Base-by-base conservation (phyloP, 2,329 filamentous ascomycete genomes). In the Xenosphaeropsis pyriputrescens region DNA sequence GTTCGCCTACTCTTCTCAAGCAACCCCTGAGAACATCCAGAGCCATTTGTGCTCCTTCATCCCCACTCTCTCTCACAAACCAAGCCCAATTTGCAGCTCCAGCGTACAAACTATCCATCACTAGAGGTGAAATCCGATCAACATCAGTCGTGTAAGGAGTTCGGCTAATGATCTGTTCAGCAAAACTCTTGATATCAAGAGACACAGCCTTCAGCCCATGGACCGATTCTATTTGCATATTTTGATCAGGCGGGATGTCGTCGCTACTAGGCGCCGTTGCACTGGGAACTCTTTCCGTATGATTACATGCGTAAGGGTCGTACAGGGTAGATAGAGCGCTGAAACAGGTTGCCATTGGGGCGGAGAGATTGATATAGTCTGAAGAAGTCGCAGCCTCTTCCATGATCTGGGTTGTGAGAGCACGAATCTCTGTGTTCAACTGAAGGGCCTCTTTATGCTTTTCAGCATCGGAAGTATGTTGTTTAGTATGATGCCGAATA, bases 21-120 rank as follows among this genome's bases (percentile, higher is more conserved):
- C 47, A 49, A 37, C 49, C 41, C 35, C 51, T 47, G 18, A 59
- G 47, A 17, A 50, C 45, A 6, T 55, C 53, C 29, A 60, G 35
- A 1, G 49, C 52, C 12, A 41, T 43, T 37, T 53, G 49, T 9
- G 46, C 50, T n/a, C 43, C 47, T 15, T 43, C 43, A 39, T 56
- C 50, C 3, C 59, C 58, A 34, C 47, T 54, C 46, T 62, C 59
- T 36, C 56, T 49, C 41, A 54, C 54, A 29, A 58, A 38, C 59
- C 60, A 62, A 8, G 57, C 56, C 32, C 54, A 53, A 19, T 55
- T 57, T n/a, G 53, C 45, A 30, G 57, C 50, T 9, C 53, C 56
- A n/a, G 47, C 48, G 40, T 62, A 63, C n/a, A 61, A 29, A 8
- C 49, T 45, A 43, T 61, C 58, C 43, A 63, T 50, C 22, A 56